Base-by-base conservation (phyloP, 1,139 yeast genomes). In the Nakaseomyces nivariensis region DNA sequence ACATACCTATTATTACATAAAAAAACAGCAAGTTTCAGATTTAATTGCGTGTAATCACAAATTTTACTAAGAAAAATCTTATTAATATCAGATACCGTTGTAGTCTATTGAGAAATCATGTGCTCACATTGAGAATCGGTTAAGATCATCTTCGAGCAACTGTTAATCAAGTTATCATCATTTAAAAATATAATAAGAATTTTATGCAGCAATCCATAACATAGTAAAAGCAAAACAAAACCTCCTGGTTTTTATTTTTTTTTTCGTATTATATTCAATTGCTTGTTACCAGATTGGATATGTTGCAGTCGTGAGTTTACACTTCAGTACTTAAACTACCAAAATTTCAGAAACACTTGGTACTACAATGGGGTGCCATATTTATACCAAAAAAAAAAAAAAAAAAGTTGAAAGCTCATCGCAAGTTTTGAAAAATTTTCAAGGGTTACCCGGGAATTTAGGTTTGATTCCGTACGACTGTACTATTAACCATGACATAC, bases 41-140 rank as follows among this genome's bases (percentile, higher is more conserved):
- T 17, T 3, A 17, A 17, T 17, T 17, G 22, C 3, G 22, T 17
- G 22, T 17, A 3, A 17, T 17, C 22, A 17, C 22, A 17, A 29
- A 29, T 29, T 29, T 7, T 29, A 29, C 9, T 29, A 29, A 7
- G 9, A 7, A 29, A 29, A 7, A 7, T 29, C 31, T 29, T 37
- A 22, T 5, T 13, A 36, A 36, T 36, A 36, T 89, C 97, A 89
- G 97, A 89, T 89, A 89, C 97, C 97, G 97, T 89, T 89, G 97
- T 89, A 89, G 97, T 90, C 97, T 82, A 79, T 81, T 81, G 84
- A 81, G 83, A 79, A 79, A 79, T 78, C 82, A 71, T 78, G 84
- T 78, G 85, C 87, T 77, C 79, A 80, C 89, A 82, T 63, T 60
- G 82, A 73, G 62, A 57, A 61, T 56, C 34, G 22, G 26, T 36